These are phyloP conservation scores for Antonospora locustae DNA, from an alignment of 371 early-diverging fungal species.

Conservation along the genomic window DNA sequence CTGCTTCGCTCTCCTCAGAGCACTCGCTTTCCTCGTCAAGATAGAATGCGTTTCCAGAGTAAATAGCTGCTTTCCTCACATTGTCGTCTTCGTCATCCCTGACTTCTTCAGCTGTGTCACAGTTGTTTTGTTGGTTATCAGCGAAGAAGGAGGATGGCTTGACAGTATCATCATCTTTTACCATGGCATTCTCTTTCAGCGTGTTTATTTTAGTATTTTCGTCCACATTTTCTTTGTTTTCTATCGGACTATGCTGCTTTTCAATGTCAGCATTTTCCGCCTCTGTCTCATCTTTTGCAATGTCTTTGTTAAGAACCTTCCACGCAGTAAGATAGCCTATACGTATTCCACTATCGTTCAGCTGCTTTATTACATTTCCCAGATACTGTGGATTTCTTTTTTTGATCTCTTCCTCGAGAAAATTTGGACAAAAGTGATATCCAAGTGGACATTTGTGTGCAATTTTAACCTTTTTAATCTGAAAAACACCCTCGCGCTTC, in stretches of 20 bases:
- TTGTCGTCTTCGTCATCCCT: too few species aligned
- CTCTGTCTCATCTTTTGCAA: slow-evolving; percentile 23
- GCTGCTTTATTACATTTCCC: slow-evolving; percentile 42
- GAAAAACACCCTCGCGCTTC: slow-evolving; percentile 45
- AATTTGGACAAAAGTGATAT: slow-evolving; percentile 15
- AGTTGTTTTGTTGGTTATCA: too few species aligned
- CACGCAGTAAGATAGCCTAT: slow-evolving; percentile 48
- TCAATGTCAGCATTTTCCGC: too few species aligned
- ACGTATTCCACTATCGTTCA: slow-evolving; percentile 39
- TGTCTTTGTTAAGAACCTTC: slow-evolving; percentile 36
- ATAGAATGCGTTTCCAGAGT: neutral
- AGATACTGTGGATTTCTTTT: slow-evolving; percentile 16
- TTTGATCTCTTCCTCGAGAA: slow-evolving; percentile 27
- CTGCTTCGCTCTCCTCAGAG: neutral
- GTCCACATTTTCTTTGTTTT: neutral
- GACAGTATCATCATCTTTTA: too few species aligned
- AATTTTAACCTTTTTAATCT: slow-evolving; percentile 46
- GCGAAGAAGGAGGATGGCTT: too few species aligned
- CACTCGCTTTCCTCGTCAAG: neutral
- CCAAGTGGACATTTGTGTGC: slow-evolving; percentile 49
- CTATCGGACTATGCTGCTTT: too few species aligned
- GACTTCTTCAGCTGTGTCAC: too few species aligned
- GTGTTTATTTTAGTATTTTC: neutral
- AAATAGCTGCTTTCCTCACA: neutral
- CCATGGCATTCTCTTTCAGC: neutral